A percentile compares a stretch with the other conserved stretches of the same genome.
phyloP scores from a whole-genome alignment of 2,329 filamentous ascomycete species.

The Paecilomyces variotii region DNA sequence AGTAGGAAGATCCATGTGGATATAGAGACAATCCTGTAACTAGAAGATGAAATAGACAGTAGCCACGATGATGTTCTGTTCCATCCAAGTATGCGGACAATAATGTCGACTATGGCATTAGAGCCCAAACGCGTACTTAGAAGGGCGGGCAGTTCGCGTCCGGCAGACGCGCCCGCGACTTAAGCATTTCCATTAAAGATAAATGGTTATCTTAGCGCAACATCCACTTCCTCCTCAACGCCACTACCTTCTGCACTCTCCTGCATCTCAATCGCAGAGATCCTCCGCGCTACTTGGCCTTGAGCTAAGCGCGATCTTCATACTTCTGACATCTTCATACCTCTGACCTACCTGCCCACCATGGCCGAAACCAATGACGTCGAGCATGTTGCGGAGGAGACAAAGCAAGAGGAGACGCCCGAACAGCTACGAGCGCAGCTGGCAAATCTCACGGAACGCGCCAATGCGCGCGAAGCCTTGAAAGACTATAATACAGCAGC shows the following conservation, averaged over 20 bases:
- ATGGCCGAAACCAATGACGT: constrained; percentile 18
- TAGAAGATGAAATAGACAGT: background rate
- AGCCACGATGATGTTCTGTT: background rate
- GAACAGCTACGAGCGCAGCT: constrained; percentile 54
- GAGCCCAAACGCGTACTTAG: constrained; percentile 1
- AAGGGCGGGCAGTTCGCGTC: constrained; percentile 8
- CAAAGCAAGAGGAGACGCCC: constrained; percentile 9
- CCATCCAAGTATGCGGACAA: background rate
- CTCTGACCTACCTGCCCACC: background rate
- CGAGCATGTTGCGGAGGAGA: constrained; percentile 6
- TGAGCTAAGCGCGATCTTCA: background rate
- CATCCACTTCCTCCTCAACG: background rate
- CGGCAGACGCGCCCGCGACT: constrained; percentile 12
- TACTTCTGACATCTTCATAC: background rate
- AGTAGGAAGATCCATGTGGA: background rate
- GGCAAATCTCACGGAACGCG: constrained; percentile 70
- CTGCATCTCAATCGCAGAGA: background rate
- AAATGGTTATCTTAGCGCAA: constrained; percentile 4
- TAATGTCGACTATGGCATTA: background rate
- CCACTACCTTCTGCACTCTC: background rate
- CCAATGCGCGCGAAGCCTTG: constrained; percentile 75
- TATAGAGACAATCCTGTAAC: background rate
- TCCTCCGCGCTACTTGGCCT: background rate
- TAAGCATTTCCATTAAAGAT: constrained; percentile 2
- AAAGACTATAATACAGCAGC: constrained; percentile 82